These are phyloP conservation scores for Fusarium tupiense DNA, from an alignment of 2,329 filamentous ascomycete species.

Conservation along the genomic window DNA sequence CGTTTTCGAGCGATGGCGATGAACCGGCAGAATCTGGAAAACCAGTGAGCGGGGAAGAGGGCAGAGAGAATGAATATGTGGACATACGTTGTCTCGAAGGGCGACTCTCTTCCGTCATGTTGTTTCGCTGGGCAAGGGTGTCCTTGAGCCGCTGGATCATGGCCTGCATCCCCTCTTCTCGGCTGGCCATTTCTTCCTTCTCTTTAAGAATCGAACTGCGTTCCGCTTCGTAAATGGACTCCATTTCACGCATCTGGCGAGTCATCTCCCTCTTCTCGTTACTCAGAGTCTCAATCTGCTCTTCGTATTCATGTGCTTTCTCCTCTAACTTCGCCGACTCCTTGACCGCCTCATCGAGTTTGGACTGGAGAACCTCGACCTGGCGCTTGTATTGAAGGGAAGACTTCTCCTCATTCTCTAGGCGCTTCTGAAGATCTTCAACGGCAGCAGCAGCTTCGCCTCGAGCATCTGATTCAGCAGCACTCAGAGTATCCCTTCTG, in stretches of 20 bases:
- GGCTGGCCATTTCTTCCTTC: constrained; percentile 85
- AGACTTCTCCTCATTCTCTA: constrained; percentile 80
- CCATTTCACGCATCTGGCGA: constrained; percentile 88
- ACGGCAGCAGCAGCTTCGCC: constrained; percentile 82
- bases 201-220: constrained; percentile 87
- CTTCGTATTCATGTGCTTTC: constrained; percentile 84
- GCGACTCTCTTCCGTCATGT: constrained; percentile 65
- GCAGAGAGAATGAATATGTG: constrained; percentile 41
- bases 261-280: constrained; percentile 87
- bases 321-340: constrained; percentile 92
- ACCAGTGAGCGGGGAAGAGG: constrained; percentile 33
- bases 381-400: constrained; percentile 87
- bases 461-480: constrained; percentile 75
- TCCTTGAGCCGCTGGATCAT: constrained; percentile 95
- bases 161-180: constrained; percentile 89
- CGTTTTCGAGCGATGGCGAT: constrained; percentile 75
- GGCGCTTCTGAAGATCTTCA: constrained; percentile 84
- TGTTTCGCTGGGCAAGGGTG: constrained; percentile 79
- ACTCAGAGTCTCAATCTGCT: constrained; percentile 80
- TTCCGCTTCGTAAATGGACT: constrained; percentile 92
- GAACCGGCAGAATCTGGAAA: constrained; percentile 56
- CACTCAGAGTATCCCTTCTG: constrained; percentile 62
- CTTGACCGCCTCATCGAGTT: constrained; percentile 83
- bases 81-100: constrained; percentile 65
- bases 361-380: constrained; percentile 82